A percentile compares a stretch with the other conserved stretches of the same genome.
These are phyloP conservation scores for Gaultheria prostrata DNA, from an alignment of 148 eudicot genomes.

Conservation along the genomic window DNA sequence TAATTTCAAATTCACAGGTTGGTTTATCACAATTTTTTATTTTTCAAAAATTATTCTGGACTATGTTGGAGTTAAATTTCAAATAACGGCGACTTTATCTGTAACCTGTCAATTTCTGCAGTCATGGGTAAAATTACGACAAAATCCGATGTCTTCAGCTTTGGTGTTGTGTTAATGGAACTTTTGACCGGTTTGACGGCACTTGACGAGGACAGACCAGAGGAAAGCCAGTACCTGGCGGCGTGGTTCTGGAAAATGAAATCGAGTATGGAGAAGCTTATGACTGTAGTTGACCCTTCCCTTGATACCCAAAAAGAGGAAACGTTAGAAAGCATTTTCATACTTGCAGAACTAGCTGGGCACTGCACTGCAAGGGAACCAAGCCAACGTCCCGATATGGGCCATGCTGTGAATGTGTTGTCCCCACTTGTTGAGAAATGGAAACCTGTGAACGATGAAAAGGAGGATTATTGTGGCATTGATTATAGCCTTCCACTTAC, in stretches of 20 bases:
- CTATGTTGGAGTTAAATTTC: background rate
- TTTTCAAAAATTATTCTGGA: background rate
- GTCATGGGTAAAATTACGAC: constrained; percentile 95
- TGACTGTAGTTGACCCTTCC: constrained; percentile 64
- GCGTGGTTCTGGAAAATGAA: constrained; percentile 89
- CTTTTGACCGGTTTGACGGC: constrained; percentile 84
- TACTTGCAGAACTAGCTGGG: constrained; percentile 75
- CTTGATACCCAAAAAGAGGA: constrained; percentile 58
- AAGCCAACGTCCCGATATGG: constrained; percentile 89
- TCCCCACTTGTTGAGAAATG: constrained; percentile 87
- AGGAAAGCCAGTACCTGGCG: constrained; percentile 87
- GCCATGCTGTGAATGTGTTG: constrained; percentile 79
- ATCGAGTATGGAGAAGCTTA: constrained; percentile 60
- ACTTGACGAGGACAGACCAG: constrained; percentile 76
- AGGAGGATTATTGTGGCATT: constrained; percentile 82
- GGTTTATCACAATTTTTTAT: background rate
- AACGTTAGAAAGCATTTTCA: constrained; percentile 50
- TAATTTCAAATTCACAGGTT: background rate
- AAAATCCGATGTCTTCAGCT: constrained; percentile 88
- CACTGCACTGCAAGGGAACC: constrained; percentile 96
- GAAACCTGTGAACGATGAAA: constrained; percentile 75
- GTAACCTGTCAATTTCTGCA: constrained; percentile 30
- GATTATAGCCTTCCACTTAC: constrained; percentile 87
- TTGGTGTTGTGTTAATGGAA: constrained; percentile 92
- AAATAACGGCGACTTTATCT: background rate